Evolutionary conservation across 1,284 basidiomycete genomes (phyloP).

Genomic region (Malassezia psittaci): DNA sequence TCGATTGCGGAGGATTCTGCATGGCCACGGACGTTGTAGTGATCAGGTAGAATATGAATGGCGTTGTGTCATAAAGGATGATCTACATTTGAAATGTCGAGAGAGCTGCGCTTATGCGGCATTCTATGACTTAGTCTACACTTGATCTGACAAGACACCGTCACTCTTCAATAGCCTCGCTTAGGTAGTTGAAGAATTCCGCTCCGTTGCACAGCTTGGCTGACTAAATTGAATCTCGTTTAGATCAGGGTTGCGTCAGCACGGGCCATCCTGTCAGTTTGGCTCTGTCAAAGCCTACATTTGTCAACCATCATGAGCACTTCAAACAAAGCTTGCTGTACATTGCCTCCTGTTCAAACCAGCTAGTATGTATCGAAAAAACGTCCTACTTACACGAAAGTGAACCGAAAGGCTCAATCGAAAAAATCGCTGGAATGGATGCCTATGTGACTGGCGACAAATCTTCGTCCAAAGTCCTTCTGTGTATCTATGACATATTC

Average conservation of each 20-base stretch:
- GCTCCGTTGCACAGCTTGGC: neutral
- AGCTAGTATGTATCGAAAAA: constrained; percentile 36
- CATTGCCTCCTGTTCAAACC: constrained; percentile 50
- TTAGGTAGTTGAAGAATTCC: too few relatives aligned
- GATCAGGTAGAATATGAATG: too few relatives aligned
- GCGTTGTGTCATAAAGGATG: neutral
- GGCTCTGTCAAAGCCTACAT: neutral
- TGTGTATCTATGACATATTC: constrained; percentile 60
- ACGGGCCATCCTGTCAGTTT: neutral
- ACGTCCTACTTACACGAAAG: neutral
- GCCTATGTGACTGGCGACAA: constrained; percentile 46
- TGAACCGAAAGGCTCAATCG: constrained; percentile 52
- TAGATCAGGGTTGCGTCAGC: neutral
- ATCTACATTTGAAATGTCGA: neutral
- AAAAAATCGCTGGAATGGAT: constrained; percentile 27
- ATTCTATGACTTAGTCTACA: constrained; percentile 2
- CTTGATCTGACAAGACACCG: constrained; percentile 4
- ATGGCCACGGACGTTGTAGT: too few relatives aligned
- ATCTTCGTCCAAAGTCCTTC: constrained; percentile 53
- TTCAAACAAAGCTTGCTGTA: constrained; percentile 50
- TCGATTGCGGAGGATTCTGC: too few relatives aligned
- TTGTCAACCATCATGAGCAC: constrained; percentile 8
- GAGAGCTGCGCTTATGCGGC: constrained; percentile 1
- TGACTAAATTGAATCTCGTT: neutral
- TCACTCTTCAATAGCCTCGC: neutral